Conservation (phyloP, 2,329 filamentous ascomycete species). For the Purpureocillium takamizusanense region DNA sequence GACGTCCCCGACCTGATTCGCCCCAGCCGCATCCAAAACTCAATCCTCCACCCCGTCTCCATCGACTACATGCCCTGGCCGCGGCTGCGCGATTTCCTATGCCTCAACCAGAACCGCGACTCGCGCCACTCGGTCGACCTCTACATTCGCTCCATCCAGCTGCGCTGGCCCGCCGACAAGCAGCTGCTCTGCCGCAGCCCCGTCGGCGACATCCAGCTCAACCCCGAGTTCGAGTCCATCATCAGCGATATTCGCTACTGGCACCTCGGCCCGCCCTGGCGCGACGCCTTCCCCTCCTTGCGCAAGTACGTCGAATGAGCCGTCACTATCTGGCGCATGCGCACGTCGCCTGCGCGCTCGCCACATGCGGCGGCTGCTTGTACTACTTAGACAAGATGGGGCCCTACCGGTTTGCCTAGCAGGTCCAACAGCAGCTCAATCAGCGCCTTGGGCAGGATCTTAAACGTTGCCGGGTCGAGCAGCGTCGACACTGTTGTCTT, state of each 20-base stretch:
- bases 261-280: conserved; percentile 12
- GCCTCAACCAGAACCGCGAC: conserved; percentile 10
- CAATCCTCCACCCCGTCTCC: conserved; percentile 13
- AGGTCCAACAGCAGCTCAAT: too few species aligned
- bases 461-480: too few species aligned
- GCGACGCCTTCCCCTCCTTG: conserved; percentile 13
- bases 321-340: too few species aligned
- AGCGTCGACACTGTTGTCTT: too few species aligned
- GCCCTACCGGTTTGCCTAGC: too few species aligned
- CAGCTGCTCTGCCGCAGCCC: conserved; percentile 8
- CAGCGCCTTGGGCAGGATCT: too few species aligned
- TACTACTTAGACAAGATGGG: too few species aligned
- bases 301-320: conserved; percentile 1
- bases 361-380: too few species aligned
- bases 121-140: conserved; percentile 13
- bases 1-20: conserved; percentile 12
- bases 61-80: conserved; percentile 16
- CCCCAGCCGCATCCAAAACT: conserved; percentile 13
- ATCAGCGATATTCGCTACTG: conserved; percentile 14
- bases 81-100: conserved; percentile 13
- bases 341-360: too few species aligned
- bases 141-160: conserved; percentile 11
- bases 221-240: conserved; percentile 13
- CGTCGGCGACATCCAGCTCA: conserved; percentile 8
- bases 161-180: conserved; percentile 12